phyloP scores from a whole-genome alignment of 169 alveolate genomes.

The Cryptosporidium bovis region DNA sequence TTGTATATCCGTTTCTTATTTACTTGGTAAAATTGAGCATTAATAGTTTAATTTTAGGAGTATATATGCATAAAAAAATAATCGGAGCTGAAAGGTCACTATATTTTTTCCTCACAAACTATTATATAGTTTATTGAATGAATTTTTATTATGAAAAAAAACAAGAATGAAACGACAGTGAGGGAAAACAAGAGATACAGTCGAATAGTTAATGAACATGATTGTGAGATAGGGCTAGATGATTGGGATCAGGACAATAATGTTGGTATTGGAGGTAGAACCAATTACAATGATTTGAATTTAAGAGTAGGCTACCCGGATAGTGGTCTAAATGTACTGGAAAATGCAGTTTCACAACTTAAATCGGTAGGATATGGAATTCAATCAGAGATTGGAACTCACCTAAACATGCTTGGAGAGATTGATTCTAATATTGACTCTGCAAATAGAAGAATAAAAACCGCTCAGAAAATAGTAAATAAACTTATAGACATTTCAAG shows the following conservation, averaged over 20 bases:
- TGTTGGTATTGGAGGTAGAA: neutral
- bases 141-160: neutral
- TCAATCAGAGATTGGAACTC: conserved; percentile 56
- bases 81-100: too few species aligned
- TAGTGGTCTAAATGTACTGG: conserved; percentile 24
- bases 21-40: too few species aligned
- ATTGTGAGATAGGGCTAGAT: conserved; percentile 24
- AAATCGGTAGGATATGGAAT: conserved; percentile 66
- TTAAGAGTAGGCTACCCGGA: conserved; percentile 20
- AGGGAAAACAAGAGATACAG: conserved; percentile 34
- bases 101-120: too few species aligned
- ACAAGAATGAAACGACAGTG: neutral
- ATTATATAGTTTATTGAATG: too few species aligned
- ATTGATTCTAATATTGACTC: conserved; percentile 51
- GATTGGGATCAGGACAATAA: neutral
- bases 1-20: too few species aligned
- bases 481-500: conserved; percentile 60
- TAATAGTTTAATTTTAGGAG: too few species aligned
- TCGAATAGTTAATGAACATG: conserved; percentile 14
- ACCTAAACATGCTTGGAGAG: conserved; percentile 41
- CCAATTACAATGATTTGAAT: neutral
- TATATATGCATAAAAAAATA: too few species aligned
- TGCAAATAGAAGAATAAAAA: conserved; percentile 39
- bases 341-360: conserved; percentile 45
- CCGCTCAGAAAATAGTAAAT: conserved; percentile 34